Conservation (phyloP, 129 eudicot species). For the Chrysanthemum seticuspe region DNA sequence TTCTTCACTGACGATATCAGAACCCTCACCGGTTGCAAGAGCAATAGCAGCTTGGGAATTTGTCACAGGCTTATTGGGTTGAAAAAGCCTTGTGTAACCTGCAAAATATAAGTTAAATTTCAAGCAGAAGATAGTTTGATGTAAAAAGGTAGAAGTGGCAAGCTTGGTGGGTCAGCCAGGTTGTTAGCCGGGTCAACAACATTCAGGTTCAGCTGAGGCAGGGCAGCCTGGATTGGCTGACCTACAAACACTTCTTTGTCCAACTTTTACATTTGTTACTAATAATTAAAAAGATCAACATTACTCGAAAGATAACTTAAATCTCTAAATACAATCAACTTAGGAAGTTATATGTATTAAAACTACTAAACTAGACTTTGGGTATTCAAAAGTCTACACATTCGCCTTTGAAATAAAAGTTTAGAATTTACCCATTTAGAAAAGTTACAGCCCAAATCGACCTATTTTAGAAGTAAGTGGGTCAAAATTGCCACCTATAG, state of each 20-base stretch:
- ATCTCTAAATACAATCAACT: not conserved
- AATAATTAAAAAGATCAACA: not conserved
- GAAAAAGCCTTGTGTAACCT: conserved; percentile 98
- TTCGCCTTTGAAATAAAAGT: not conserved
- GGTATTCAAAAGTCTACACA: not conserved
- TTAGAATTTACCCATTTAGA: not conserved
- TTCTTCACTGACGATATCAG: conserved; percentile 84
- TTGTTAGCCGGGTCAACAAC: too few relatives aligned
- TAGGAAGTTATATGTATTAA: not conserved
- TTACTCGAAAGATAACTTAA: not conserved
- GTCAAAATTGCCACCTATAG: not conserved
- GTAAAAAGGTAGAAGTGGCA: not conserved
- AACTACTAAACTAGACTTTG: not conserved
- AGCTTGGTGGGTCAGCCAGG: not conserved
- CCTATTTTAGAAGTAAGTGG: not conserved
- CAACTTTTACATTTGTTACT: not conserved
- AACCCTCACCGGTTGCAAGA: conserved; percentile 83
- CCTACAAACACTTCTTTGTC: not conserved
- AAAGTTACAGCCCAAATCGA: not conserved
- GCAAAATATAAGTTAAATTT: conserved; percentile 14
- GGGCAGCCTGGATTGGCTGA: not conserved
- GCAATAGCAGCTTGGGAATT: conserved; percentile 97
- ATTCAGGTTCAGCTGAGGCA: too few relatives aligned
- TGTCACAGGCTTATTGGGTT: conserved; percentile 95
- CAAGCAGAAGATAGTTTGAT: not conserved